A percentile compares a stretch with the other conserved stretches of the same genome.
Conservation (phyloP, 345 rosid genomes). For the Populus simonii region DNA sequence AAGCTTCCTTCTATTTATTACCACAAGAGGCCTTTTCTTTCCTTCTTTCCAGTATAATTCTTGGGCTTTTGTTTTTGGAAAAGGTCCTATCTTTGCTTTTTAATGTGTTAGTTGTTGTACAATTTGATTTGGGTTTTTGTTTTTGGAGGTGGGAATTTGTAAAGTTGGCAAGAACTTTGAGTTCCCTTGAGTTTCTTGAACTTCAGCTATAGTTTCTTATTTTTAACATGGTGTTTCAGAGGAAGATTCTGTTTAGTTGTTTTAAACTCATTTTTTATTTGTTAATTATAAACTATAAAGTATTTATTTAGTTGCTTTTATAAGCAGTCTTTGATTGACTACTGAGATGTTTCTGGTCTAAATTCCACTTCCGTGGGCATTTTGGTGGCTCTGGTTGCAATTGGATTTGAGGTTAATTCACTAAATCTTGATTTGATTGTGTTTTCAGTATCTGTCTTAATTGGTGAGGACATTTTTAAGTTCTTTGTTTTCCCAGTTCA, state of each 20-base stretch:
- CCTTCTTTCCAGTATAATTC: too few relatives aligned
- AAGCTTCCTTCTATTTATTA: neutral
- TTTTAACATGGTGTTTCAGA: slow-evolving; percentile 6
- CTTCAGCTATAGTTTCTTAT: neutral
- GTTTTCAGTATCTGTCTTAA: neutral
- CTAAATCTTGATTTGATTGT: neutral
- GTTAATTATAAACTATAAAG: slow-evolving; percentile 10
- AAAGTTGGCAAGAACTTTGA: neutral
- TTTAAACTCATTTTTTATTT: neutral
- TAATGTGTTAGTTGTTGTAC: neutral
- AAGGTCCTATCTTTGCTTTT: neutral
- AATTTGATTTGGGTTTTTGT: slow-evolving; percentile 14
- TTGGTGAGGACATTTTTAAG: neutral
- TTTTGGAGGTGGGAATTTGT: slow-evolving; percentile 8
- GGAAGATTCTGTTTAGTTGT: neutral
- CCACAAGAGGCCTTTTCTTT: too few relatives aligned
- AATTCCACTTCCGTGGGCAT: slow-evolving; percentile 10
- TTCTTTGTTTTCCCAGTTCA: neutral
- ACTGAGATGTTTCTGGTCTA: slow-evolving; percentile 8
- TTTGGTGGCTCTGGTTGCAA: neutral
- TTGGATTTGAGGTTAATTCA: slow-evolving; percentile 13
- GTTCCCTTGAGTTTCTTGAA: neutral
- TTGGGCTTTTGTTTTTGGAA: neutral
- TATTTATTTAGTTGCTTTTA: neutral
- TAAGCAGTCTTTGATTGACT: neutral